These are phyloP conservation scores for Xylaria sp. DNA, from an alignment of 2,329 filamentous ascomycete genomes.

Conservation along the genomic window DNA sequence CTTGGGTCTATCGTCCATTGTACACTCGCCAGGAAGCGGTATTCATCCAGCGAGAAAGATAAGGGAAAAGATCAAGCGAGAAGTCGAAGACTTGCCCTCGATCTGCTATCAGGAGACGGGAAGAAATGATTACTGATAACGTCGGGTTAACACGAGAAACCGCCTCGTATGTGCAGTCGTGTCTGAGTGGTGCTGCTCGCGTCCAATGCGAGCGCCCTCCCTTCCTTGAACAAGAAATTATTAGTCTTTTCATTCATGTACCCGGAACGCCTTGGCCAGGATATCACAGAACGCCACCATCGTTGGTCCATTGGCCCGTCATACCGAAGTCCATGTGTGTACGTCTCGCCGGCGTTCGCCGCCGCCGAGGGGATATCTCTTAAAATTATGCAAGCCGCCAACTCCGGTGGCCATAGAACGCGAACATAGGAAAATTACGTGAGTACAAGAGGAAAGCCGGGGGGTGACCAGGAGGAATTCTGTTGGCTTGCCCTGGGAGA, in stretches of 20 bases:
- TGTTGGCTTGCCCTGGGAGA: not conserved
- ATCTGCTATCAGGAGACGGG: not conserved
- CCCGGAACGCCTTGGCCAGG: constrained; percentile 20
- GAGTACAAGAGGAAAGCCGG: not conserved
- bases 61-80: too few relatives aligned
- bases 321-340: not conserved
- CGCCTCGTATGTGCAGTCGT: not conserved
- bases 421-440: not conserved
- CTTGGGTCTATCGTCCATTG: constrained; percentile 7
- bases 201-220: not conserved
- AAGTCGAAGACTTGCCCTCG: not conserved
- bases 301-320: constrained; percentile 4
- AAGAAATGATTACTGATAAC: not conserved
- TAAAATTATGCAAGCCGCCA: constrained; percentile 19
- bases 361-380: constrained; percentile 20
- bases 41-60: not conserved
- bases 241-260: constrained; percentile 5
- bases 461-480: not conserved
- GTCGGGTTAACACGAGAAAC: not conserved
- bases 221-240: constrained; percentile 7
- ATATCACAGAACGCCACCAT: constrained; percentile 14
- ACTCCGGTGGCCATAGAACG: constrained; percentile 11
- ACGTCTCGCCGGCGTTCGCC: constrained; percentile 10
- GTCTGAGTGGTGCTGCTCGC: not conserved
- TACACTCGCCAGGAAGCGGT: constrained; percentile 7